These are phyloP conservation scores for Calonectria montana DNA, from an alignment of 2,329 filamentous ascomycete genomes.

Conservation along the genomic window DNA sequence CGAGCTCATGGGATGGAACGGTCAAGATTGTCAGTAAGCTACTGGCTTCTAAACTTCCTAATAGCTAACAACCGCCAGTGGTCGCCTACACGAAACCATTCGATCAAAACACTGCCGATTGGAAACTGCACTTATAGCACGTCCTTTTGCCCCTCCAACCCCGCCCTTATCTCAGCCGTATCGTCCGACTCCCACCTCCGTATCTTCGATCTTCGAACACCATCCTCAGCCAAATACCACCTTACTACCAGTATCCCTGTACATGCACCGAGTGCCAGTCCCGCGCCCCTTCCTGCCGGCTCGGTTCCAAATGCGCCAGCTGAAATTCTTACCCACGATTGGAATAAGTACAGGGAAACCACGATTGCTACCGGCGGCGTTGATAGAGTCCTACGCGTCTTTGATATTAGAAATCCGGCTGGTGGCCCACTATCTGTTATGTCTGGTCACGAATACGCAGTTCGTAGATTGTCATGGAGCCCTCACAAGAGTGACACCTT, in stretches of 20 bases:
- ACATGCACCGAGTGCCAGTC: constrained; percentile 65
- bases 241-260: constrained; percentile 86
- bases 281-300: constrained; percentile 26
- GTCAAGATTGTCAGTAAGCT: constrained; percentile 78
- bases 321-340: constrained; percentile 94
- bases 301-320: constrained; percentile 68
- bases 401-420: constrained; percentile 84
- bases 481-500: constrained; percentile 92
- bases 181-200: constrained; percentile 90
- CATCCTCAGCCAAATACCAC: constrained; percentile 88
- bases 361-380: constrained; percentile 91
- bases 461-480: constrained; percentile 88
- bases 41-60: neutral
- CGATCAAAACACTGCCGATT: constrained; percentile 86
- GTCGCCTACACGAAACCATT: constrained; percentile 81
- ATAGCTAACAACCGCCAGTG: constrained; percentile 63
- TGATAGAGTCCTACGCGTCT: constrained; percentile 86
- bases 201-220: constrained; percentile 91
- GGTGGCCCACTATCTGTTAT: constrained; percentile 80
- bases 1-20: constrained; percentile 95
- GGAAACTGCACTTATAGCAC: constrained; percentile 95
- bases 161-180: constrained; percentile 86
- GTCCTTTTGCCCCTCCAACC: constrained; percentile 89
- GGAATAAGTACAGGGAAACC: constrained; percentile 96
- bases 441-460: constrained; percentile 90